phyloP scores from a whole-genome alignment of 2,329 filamentous ascomycete genomes.

The Aspergillus arachidicola region DNA sequence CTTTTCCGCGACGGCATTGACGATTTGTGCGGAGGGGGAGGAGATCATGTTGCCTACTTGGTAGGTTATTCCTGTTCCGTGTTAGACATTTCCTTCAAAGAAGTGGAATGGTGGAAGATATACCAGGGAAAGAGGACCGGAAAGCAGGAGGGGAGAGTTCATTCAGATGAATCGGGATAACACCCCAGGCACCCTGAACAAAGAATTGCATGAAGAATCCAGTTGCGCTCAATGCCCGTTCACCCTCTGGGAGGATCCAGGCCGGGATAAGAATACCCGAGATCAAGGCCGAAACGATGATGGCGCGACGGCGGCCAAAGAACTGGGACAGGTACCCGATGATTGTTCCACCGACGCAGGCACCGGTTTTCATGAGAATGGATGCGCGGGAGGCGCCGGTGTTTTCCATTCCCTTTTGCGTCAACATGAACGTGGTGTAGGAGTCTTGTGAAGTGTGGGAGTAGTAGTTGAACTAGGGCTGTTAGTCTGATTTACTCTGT shows the following conservation, averaged over 20 bases:
- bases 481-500: not conserved
- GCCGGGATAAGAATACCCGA: slow-evolving; percentile 69
- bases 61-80: slow-evolving; percentile 57
- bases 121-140: slow-evolving; percentile 67
- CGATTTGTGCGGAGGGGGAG: slow-evolving; percentile 72
- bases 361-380: slow-evolving; percentile 80
- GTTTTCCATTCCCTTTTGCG: slow-evolving; percentile 69
- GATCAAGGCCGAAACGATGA: slow-evolving; percentile 66
- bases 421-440: slow-evolving; percentile 79
- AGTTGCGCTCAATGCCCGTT: slow-evolving; percentile 30
- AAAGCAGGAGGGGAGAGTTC: slow-evolving; percentile 73
- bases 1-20: slow-evolving; percentile 72
- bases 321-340: slow-evolving; percentile 73
- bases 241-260: slow-evolving; percentile 61
- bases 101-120: not conserved
- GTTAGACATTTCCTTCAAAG: not conserved
- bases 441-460: slow-evolving; percentile 79
- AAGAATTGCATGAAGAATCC: slow-evolving; percentile 61
- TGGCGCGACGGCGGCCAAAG: slow-evolving; percentile 64
- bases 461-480: slow-evolving; percentile 64
- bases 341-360: slow-evolving; percentile 60
- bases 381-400: slow-evolving; percentile 68
- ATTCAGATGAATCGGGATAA: slow-evolving; percentile 74
- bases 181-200: slow-evolving; percentile 71
- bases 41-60: slow-evolving; percentile 69